Conservation (phyloP, 371 early-diverging fungal species). For the Rhizopus sp. region DNA sequence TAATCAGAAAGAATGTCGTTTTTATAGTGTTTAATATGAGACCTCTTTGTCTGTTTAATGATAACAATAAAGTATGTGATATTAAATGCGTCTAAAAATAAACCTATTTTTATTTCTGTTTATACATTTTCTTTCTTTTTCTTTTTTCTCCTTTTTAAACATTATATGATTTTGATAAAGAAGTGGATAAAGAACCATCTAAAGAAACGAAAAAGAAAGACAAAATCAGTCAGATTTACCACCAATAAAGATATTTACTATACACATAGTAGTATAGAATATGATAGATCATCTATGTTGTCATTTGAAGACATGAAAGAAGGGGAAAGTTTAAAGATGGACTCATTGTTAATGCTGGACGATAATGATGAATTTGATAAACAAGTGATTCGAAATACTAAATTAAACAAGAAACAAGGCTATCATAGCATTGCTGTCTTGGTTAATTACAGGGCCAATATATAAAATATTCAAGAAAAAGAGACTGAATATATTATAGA, state of each 20-base stretch:
- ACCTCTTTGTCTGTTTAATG: no score
- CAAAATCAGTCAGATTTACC: slow-evolving; percentile 27
- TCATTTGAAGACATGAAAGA: slow-evolving; percentile 3
- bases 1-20: no score
- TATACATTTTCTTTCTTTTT: slow-evolving; percentile 10
- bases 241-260: slow-evolving; percentile 16
- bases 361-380: slow-evolving; percentile 19
- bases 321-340: slow-evolving; percentile 15
- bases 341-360: background rate
- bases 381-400: slow-evolving; percentile 30
- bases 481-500: no score
- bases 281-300: slow-evolving; percentile 23
- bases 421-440: slow-evolving; percentile 31
- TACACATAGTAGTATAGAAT: slow-evolving; percentile 27
- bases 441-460: slow-evolving; percentile 27
- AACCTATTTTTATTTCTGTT: no score
- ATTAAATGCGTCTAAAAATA: no score
- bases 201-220: background rate
- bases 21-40: no score
- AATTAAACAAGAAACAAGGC: slow-evolving; percentile 29
- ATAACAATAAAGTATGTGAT: no score
- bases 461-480: slow-evolving; percentile 8
- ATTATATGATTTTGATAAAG: slow-evolving; percentile 2
- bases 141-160: slow-evolving; percentile 24
- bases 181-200: slow-evolving; percentile 1